Percentiles rank a stretch among this genome's conserved stretches.
These are phyloP conservation scores for Exophiala sp. DNA, from an alignment of 2,329 filamentous ascomycete genomes.

Conservation along the genomic window DNA sequence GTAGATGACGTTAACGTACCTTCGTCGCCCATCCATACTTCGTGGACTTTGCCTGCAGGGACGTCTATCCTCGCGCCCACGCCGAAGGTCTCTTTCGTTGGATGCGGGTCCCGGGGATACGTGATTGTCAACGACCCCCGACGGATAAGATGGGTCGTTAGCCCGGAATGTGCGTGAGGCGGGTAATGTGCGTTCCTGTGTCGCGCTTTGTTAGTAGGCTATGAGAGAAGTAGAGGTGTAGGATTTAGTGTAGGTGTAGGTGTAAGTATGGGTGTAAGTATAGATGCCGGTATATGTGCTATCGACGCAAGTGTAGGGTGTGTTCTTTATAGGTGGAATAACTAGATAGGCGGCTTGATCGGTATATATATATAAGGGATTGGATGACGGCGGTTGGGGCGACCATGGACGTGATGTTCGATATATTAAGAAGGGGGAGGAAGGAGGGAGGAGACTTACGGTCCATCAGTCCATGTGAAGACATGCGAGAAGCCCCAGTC, in stretches of 20 bases:
- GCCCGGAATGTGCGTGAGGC: slow-evolving; percentile 50
- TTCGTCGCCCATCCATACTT: slow-evolving; percentile 55
- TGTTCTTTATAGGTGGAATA: too few species aligned
- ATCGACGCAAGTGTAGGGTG: too few species aligned
- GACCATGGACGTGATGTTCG: too few species aligned
- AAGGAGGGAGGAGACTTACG: slow-evolving; percentile 37
- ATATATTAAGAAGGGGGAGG: too few species aligned
- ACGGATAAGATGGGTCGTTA: slow-evolving; percentile 57
- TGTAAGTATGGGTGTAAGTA: too few species aligned
- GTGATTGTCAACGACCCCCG: slow-evolving; percentile 52
- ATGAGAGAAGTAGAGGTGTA: too few species aligned
- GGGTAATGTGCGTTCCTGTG: slow-evolving; percentile 54
- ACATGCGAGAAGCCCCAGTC: slow-evolving; percentile 56
- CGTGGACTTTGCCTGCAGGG: slow-evolving; percentile 50
- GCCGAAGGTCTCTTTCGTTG: slow-evolving; percentile 51
- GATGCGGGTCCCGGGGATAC: slow-evolving; percentile 49
- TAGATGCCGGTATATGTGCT: too few species aligned
- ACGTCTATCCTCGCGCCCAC: slow-evolving; percentile 53
- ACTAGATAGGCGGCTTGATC: too few species aligned
- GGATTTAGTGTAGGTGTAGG: too few species aligned
- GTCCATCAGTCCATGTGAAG: slow-evolving; percentile 57
- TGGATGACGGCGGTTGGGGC: too few species aligned
- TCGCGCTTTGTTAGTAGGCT: background rate
- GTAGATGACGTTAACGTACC: too few species aligned
- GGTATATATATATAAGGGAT: too few species aligned